Conservation (phyloP, 2,329 filamentous ascomycete species). For the Xylariaceae sp. region DNA sequence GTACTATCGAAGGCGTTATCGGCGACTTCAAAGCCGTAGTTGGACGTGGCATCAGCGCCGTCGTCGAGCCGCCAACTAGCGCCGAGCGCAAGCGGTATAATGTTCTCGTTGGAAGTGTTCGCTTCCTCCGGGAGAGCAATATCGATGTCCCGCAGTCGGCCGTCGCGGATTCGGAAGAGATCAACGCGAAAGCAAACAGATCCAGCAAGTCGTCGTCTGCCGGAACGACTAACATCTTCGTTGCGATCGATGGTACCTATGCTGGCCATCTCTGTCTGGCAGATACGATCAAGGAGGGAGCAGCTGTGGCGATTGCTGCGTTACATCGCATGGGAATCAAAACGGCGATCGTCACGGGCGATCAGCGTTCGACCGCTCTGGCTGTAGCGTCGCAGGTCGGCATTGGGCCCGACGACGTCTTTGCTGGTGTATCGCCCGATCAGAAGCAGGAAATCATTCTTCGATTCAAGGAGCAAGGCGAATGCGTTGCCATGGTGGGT, state of each 20-base stretch:
- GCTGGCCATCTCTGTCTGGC: conserved; percentile 77
- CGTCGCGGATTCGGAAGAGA: conserved; percentile 56
- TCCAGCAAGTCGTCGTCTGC: conserved; percentile 35
- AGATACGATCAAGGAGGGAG: conserved; percentile 86
- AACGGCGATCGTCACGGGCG: conserved; percentile 88
- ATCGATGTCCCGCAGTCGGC: conserved; percentile 61
- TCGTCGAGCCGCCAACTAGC: conserved; percentile 68
- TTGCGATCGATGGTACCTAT: conserved; percentile 77
- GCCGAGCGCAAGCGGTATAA: conserved; percentile 66
- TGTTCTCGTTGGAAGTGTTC: conserved; percentile 77
- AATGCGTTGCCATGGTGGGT: conserved; percentile 91
- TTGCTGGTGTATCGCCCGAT: conserved; percentile 81
- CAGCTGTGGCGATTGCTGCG: conserved; percentile 72
- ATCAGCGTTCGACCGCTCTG: conserved; percentile 77
- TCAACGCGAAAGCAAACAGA: conserved; percentile 43
- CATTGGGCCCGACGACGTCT: conserved; percentile 69
- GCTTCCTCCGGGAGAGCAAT: conserved; percentile 66
- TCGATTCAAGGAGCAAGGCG: conserved; percentile 66
- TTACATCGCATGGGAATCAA: conserved; percentile 80
- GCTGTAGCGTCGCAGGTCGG: conserved; percentile 79
- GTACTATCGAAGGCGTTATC: conserved; percentile 72
- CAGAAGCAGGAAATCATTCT: conserved; percentile 86
- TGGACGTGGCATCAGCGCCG: conserved; percentile 77
- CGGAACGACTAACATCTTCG: conserved; percentile 85
- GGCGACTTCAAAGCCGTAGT: conserved; percentile 80